Percentiles rank a stretch among this genome's conserved stretches.
Evolutionary conservation across 139 green algal species (phyloP).

Genomic region (Tetraselmis chui): DNA sequence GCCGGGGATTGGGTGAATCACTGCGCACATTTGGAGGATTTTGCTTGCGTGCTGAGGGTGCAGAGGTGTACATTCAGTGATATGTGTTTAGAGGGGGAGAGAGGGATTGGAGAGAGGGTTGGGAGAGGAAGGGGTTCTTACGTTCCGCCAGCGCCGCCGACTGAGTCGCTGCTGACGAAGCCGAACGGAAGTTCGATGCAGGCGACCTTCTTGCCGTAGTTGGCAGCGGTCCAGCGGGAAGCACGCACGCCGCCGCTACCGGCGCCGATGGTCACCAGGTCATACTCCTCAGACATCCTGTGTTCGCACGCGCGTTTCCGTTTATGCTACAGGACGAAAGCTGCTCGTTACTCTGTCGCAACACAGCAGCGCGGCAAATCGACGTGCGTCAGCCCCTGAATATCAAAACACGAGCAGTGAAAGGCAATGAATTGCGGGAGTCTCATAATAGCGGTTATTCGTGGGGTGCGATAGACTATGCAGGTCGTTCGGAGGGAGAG

Average conservation of each 20-base stretch:
- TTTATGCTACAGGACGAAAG: too few relatives aligned
- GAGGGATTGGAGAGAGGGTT: constrained; percentile 66
- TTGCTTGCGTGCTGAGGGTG: neutral
- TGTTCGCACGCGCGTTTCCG: too few relatives aligned
- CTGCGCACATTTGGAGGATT: neutral
- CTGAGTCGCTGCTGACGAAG: constrained; percentile 61
- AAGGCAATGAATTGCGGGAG: too few relatives aligned
- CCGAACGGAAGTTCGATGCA: constrained; percentile 88
- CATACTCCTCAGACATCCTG: constrained; percentile 40
- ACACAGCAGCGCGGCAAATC: too few relatives aligned
- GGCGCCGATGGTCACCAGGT: constrained; percentile 87
- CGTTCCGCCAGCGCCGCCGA: constrained; percentile 87
- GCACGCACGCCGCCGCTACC: constrained; percentile 78
- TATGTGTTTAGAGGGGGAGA: constrained; percentile 96
- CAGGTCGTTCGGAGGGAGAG: too few relatives aligned
- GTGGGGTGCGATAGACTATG: too few relatives aligned
- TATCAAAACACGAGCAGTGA: too few relatives aligned
- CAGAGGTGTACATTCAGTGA: constrained; percentile 93
- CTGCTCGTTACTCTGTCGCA: too few relatives aligned
- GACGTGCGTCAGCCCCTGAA: too few relatives aligned
- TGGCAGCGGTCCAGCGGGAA: constrained; percentile 53
- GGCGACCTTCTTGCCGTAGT: constrained; percentile 78
- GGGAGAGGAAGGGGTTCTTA: constrained; percentile 16
- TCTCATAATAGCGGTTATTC: too few relatives aligned
- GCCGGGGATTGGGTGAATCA: neutral